These are phyloP conservation scores for Ustilago shanxiensis DNA, from an alignment of 1,284 basidiomycete species.

Conservation along the genomic window DNA sequence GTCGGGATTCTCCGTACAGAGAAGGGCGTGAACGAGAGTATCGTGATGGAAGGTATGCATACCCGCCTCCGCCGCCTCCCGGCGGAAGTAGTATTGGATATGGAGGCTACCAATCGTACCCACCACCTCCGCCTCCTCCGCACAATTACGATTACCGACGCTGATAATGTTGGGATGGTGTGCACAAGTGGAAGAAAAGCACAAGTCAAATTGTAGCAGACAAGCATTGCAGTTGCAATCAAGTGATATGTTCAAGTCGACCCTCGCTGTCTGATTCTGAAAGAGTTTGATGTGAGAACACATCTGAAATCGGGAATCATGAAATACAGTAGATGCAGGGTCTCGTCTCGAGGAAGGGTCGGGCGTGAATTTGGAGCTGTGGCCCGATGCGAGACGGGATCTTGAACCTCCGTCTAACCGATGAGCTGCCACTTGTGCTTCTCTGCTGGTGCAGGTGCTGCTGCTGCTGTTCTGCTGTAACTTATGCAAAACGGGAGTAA, in stretches of 20 bases:
- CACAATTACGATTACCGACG: constrained; percentile 49
- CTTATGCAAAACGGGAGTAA: not conserved
- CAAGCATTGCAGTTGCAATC: constrained; percentile 1
- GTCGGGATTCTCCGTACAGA: constrained; percentile 44
- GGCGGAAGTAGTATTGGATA: constrained; percentile 26
- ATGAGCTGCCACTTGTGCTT: too few relatives aligned
- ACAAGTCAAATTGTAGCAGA: too few relatives aligned
- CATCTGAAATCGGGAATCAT: too few relatives aligned
- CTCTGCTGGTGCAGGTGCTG: too few relatives aligned
- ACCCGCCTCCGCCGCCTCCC: constrained; percentile 42
- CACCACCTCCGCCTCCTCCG: constrained; percentile 31
- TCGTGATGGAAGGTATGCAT: constrained; percentile 38
- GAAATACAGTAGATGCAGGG: not conserved
- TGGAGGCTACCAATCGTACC: constrained; percentile 32
- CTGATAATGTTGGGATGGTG: too few relatives aligned
- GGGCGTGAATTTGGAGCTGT: too few relatives aligned
- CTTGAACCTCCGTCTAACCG: too few relatives aligned
- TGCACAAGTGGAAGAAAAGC: not conserved
- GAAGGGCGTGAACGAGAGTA: constrained; percentile 49
- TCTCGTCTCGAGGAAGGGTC: too few relatives aligned
- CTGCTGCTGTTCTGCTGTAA: too few relatives aligned
- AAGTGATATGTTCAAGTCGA: not conserved
- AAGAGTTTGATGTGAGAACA: too few relatives aligned
- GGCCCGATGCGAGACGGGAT: constrained; percentile 3
- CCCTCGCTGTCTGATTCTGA: not conserved